phyloP scores from a whole-genome alignment of 306 rosid genomes.

The Canavalia gladiata region DNA sequence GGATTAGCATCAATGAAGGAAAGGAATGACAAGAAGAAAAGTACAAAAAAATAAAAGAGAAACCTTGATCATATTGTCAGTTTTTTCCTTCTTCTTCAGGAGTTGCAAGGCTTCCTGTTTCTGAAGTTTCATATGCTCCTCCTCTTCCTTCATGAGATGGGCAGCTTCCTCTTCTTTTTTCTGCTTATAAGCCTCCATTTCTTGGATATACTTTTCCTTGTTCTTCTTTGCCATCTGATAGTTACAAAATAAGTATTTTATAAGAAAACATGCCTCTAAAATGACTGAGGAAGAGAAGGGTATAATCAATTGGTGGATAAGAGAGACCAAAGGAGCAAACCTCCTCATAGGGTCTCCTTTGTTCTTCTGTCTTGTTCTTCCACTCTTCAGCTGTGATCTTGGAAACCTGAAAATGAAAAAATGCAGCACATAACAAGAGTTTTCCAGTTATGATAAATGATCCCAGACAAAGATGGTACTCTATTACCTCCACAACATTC shows the following conservation, averaged over 20 bases:
- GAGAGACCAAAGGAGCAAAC: conserved; percentile 41
- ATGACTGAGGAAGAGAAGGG: background rate
- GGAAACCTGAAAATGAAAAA: conserved; percentile 57
- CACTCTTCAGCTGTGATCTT: conserved; percentile 88
- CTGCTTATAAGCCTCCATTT: conserved; percentile 83
- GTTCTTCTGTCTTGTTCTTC: conserved; percentile 80
- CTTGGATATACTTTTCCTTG: conserved; percentile 72
- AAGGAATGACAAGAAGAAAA: background rate
- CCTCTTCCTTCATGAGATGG: conserved; percentile 72
- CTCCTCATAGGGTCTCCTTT: conserved; percentile 84
- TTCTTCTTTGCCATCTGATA: conserved; percentile 80
- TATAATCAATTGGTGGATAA: background rate
- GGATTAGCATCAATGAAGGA: conserved; percentile 4
- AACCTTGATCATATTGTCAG: conserved; percentile 84
- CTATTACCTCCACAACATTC: conserved; percentile 65
- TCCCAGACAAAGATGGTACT: background rate
- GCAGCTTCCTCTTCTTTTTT: conserved; percentile 81
- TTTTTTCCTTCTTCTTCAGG: conserved; percentile 94
- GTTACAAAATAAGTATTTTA: background rate
- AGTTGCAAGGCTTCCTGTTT: conserved; percentile 85
- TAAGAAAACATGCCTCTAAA: conserved; percentile 10
- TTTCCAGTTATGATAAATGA: background rate
- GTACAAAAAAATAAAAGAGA: background rate
- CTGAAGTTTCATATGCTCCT: conserved; percentile 82
- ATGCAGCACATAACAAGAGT: background rate